A percentile compares a stretch with the other conserved stretches of the same genome.
phyloP scores from a whole-genome alignment of 208 protist genomes.

The Leishmania gerbilli region DNA sequence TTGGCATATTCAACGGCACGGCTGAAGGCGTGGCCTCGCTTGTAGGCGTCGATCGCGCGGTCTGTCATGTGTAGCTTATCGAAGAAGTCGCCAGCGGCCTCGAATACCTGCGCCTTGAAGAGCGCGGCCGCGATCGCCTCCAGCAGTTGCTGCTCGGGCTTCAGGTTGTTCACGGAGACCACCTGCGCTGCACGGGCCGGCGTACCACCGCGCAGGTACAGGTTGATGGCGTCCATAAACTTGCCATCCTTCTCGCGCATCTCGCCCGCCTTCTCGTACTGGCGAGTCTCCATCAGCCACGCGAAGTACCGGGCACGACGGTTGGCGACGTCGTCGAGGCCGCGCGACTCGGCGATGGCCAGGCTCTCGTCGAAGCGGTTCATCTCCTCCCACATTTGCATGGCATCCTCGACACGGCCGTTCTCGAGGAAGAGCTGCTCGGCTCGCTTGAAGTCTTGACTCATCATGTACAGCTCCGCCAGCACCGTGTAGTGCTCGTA shows the following conservation, averaged over 20 bases:
- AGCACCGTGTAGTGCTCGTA: conserved; percentile 93
- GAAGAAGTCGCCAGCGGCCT: conserved; percentile 97
- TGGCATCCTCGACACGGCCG: conserved; percentile 92
- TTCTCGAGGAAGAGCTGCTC: conserved; percentile 96
- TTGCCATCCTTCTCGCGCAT: conserved; percentile 95
- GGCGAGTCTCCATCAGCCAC: conserved; percentile 95
- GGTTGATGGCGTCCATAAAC: conserved; percentile 94
- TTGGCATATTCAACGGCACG: conserved; percentile 94
- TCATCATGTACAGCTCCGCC: conserved; percentile 89
- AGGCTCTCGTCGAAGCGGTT: conserved; percentile 94
- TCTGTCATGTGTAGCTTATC: conserved; percentile 94
- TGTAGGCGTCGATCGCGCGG: conserved; percentile 95
- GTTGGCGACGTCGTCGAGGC: conserved; percentile 85
- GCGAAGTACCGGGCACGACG: conserved; percentile 91
- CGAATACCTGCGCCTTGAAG: conserved; percentile 93
- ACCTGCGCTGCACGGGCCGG: conserved; percentile 93
- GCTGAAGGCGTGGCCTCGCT: conserved; percentile 92
- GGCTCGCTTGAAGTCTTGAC: conserved; percentile 92
- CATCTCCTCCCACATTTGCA: conserved; percentile 97
- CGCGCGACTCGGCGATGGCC: conserved; percentile 81
- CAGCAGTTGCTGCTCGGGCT: conserved; percentile 89
- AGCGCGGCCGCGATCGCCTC: conserved; percentile 95
- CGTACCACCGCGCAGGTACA: conserved; percentile 95
- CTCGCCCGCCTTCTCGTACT: conserved; percentile 96
- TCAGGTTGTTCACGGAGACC: conserved; percentile 83